Conservation (phyloP, 305 asterid genomes). For the Solanum chacoense region DNA sequence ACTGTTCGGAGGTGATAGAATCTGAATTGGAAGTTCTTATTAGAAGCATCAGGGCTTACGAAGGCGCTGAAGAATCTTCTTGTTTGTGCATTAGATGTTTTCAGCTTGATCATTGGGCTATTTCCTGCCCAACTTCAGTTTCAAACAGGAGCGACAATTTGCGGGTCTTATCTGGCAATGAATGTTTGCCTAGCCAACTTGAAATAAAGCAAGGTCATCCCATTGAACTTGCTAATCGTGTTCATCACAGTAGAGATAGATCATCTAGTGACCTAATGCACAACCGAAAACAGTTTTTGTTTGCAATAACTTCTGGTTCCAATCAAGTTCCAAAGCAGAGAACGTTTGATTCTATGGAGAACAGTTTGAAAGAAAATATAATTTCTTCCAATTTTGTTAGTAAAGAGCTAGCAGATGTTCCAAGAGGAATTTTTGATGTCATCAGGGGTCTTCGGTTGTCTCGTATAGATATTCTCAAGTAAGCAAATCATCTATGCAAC, state of each 20-base stretch:
- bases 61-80: slow-evolving; percentile 21
- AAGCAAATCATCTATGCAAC: neutral
- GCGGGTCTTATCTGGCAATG: slow-evolving; percentile 4
- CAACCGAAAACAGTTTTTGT: slow-evolving; percentile 6
- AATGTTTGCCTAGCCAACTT: slow-evolving; percentile 1
- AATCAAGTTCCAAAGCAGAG: slow-evolving; percentile 16
- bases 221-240: neutral
- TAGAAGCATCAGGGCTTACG: slow-evolving; percentile 21
- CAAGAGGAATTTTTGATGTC: slow-evolving; percentile 38
- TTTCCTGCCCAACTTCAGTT: slow-evolving; percentile 36
- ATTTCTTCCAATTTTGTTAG: slow-evolving; percentile 3
- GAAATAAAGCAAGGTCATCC: slow-evolving; percentile 4
- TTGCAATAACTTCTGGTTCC: slow-evolving; percentile 14
- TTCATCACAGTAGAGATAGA: neutral
- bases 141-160: slow-evolving; percentile 7
- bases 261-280: neutral
- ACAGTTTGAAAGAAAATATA: slow-evolving; percentile 9
- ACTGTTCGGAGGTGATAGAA: slow-evolving; percentile 31
- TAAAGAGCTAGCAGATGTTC: slow-evolving; percentile 11
- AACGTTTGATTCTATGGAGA: slow-evolving; percentile 13
- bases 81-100: slow-evolving; percentile 55
- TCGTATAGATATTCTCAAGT: slow-evolving; percentile 72
- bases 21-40: slow-evolving; percentile 37
- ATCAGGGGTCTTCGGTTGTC: slow-evolving; percentile 57
- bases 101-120: slow-evolving; percentile 64